phyloP scores from a whole-genome alignment of 1,139 yeast genomes.

The Blastobotrys serpentis region DNA sequence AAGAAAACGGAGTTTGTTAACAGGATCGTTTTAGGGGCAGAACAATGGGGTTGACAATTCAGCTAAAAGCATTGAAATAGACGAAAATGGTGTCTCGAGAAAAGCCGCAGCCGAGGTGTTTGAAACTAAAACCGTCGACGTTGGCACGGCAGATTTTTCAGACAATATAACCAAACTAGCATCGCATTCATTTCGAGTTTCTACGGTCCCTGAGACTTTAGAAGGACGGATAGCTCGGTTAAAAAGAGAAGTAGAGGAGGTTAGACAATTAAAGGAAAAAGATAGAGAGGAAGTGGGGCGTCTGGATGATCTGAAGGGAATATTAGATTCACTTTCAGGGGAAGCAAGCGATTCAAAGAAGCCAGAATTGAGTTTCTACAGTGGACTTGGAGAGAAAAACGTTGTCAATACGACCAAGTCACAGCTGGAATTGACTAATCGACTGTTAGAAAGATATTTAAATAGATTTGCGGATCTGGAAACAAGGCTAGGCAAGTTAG shows the following conservation, averaged over 20 bases:
- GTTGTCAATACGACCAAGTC: neutral
- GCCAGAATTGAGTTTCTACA: neutral
- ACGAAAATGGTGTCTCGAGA: neutral
- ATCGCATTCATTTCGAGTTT: constrained; percentile 10
- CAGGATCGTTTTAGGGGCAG: neutral
- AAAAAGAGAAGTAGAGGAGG: constrained; percentile 46
- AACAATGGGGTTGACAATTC: neutral
- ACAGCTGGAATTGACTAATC: constrained; percentile 3
- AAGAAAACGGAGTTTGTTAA: neutral
- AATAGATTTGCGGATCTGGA: constrained; percentile 20
- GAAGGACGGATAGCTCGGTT: constrained; percentile 50
- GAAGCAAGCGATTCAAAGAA: neutral
- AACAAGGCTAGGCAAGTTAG: constrained; percentile 21
- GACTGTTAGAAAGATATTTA: constrained; percentile 2
- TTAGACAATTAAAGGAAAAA: constrained; percentile 22
- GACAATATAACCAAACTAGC: constrained; percentile 7
- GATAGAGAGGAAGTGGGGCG: neutral
- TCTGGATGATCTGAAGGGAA: constrained; percentile 12
- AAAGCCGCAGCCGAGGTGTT: constrained; percentile 19
- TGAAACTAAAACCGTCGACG: constrained; percentile 23
- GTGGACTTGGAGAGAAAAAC: neutral
- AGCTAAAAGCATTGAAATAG: constrained; percentile 1
- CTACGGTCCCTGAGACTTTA: constrained; percentile 18
- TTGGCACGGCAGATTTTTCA: constrained; percentile 19
- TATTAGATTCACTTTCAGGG: constrained; percentile 5